Base-by-base conservation (phyloP, 352 stramenopile species). In the Globisporangium viniferum region DNA sequence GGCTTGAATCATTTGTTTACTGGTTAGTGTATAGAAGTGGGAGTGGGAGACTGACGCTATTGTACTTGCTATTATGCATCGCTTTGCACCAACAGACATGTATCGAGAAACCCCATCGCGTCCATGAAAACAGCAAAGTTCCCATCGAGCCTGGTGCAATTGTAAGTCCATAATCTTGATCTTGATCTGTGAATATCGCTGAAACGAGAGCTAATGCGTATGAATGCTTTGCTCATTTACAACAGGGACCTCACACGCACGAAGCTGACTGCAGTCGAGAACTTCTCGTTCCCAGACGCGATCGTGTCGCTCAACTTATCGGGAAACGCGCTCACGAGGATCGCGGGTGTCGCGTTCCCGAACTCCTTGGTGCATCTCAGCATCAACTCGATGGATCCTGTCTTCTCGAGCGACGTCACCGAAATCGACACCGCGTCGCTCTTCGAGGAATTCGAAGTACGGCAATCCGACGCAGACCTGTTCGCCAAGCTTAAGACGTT, bases 401-500 rank as follows among this genome's bases (percentile, higher is more conserved):
- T 62, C 24, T 56, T 56, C 27, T 22, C 54, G 12, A 49, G 39
- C 35, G 62, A 66, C 48, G 35, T 35, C 36, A 10, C n/a, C 1
- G 24, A 46, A 10, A n/a, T 61, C 9, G 31, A 64, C 31, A 64
- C 58, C 0, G 49, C 46, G 22, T 66, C 67, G 5, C 31, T 61
- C 1, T 60, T 85, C 14, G 35, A 65, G 12, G 78, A 85, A 68
- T 83, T 85, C 18, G 76, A 85, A 22, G 72, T 81, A 35, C 76
- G 78, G 0, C 63, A 75, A 36, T 79, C 72, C 4, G 76, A 85
- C 33, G 71, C 69, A 4, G 51, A 62, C 31, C 53, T 65, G 0
- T 82, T 85, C 53, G 48, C 62, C 33, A 66, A 24, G 18, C 56
- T 71, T 29, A 56, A 61, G 49, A 3, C 41, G 3, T 71, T 71